Conservation (phyloP, 1,284 basidiomycete species). For the Omphalotus olearius region DNA sequence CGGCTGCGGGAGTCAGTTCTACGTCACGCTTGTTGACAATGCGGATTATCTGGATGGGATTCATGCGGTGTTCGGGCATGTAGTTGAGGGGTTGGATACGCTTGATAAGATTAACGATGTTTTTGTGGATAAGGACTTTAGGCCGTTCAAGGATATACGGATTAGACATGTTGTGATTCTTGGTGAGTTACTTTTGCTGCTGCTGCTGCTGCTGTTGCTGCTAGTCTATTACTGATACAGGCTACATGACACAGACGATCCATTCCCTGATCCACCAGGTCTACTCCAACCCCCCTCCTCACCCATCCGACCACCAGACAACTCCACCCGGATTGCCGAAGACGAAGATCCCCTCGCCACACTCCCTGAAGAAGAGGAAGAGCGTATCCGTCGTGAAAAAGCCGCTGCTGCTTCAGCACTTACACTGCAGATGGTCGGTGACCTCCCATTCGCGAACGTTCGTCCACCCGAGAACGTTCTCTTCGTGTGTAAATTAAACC, state of each 20-base stretch:
- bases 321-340: conserved; percentile 83
- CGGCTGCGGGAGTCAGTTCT: conserved; percentile 94
- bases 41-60: conserved; percentile 96
- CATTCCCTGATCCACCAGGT: conserved; percentile 84
- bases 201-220: not conserved
- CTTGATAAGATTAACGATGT: conserved; percentile 92
- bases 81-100: conserved; percentile 92
- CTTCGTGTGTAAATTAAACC: conserved; percentile 98
- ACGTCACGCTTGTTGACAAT: conserved; percentile 86
- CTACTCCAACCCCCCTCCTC: conserved; percentile 68
- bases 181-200: conserved; percentile 48
- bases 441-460: conserved; percentile 96
- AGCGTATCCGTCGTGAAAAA: conserved; percentile 72
- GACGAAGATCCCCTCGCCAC: conserved; percentile 83
- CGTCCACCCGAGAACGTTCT: conserved; percentile 97
- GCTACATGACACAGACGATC: conserved; percentile 67
- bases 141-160: conserved; percentile 91
- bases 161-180: conserved; percentile 92
- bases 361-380: conserved; percentile 80
- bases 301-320: conserved; percentile 79
- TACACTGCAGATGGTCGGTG: conserved; percentile 99
- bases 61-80: conserved; percentile 92
- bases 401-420: conserved; percentile 91
- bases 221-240: conserved; percentile 2
- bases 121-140: conserved; percentile 82